Conservation (phyloP, 1,139 yeast species). For the Dujonia santamariae region DNA sequence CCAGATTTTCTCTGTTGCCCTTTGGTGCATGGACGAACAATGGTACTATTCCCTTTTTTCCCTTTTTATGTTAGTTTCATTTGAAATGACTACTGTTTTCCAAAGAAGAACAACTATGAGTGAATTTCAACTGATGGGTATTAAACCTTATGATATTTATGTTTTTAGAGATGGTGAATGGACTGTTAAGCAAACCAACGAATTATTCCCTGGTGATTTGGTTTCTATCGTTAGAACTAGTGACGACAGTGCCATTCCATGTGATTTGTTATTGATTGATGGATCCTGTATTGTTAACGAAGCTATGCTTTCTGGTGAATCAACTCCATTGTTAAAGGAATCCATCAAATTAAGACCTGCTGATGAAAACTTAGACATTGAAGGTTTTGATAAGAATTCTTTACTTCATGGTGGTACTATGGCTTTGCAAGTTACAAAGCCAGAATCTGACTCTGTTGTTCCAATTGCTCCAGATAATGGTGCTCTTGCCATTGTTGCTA, state of each 20-base stretch:
- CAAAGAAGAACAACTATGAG: slow-evolving; percentile 94
- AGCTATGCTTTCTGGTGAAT: slow-evolving; percentile 98
- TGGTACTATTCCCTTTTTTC: slow-evolving; percentile 96
- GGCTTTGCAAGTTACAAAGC: slow-evolving; percentile 84
- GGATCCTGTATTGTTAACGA: slow-evolving; percentile 94
- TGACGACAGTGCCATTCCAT: slow-evolving; percentile 94
- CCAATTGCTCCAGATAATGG: slow-evolving; percentile 83
- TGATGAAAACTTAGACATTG: slow-evolving; percentile 63
- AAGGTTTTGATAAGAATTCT: slow-evolving; percentile 86
- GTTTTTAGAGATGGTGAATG: slow-evolving; percentile 72
- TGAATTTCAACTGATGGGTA: slow-evolving; percentile 97
- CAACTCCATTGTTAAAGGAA: slow-evolving; percentile 93
- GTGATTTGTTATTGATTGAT: slow-evolving; percentile 81
- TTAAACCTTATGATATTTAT: slow-evolving; percentile 80
- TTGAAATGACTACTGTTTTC: slow-evolving; percentile 92
- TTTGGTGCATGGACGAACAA: slow-evolving; percentile 96
- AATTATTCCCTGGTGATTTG: slow-evolving; percentile 87
- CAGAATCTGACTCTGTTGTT: slow-evolving; percentile 38
- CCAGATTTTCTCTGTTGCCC: slow-evolving; percentile 91
- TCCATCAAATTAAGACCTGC: slow-evolving; percentile 81
- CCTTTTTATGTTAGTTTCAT: slow-evolving; percentile 84
- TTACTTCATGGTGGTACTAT: slow-evolving; percentile 95
- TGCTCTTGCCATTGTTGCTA: slow-evolving; percentile 84
- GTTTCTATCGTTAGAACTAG: slow-evolving; percentile 84
- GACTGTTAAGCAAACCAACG: slow-evolving; percentile 67